Evolutionary conservation across 352 stramenopile genomes (phyloP).

Genomic region (Phytophthora uliginosa): DNA sequence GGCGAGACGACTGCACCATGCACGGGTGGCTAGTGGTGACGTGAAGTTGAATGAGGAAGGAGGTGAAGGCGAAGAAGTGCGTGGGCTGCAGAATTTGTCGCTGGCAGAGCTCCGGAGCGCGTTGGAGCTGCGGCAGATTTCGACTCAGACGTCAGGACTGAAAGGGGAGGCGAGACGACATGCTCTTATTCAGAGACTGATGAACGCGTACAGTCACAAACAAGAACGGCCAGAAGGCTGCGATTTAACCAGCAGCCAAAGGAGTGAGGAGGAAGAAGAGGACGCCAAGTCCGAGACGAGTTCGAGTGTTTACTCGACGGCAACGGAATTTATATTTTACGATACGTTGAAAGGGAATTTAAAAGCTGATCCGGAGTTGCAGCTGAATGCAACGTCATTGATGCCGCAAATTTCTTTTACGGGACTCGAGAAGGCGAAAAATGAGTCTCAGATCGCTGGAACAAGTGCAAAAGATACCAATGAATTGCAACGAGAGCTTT

Average conservation of each 20-base stretch:
- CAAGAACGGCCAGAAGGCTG: not conserved
- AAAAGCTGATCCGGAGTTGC: not conserved
- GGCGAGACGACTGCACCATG: slow-evolving; percentile 31
- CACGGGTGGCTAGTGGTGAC: slow-evolving; percentile 2
- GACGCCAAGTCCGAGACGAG: slow-evolving; percentile 40
- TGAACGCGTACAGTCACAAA: slow-evolving; percentile 28
- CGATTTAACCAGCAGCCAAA: slow-evolving; percentile 7
- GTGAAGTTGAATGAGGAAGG: not conserved
- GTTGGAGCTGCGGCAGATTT: slow-evolving; percentile 42
- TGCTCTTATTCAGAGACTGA: slow-evolving; percentile 51
- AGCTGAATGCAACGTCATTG: slow-evolving; percentile 10
- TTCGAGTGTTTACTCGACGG: slow-evolving; percentile 51
- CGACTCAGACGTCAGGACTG: slow-evolving; percentile 52
- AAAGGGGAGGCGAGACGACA: slow-evolving; percentile 58
- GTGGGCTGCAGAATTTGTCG: slow-evolving; percentile 18
- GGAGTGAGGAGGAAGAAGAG: slow-evolving; percentile 24
- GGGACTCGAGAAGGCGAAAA: not conserved
- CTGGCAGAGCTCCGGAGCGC: slow-evolving; percentile 48
- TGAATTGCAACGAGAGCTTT: slow-evolving; percentile 37
- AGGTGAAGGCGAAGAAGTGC: not conserved
- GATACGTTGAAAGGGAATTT: slow-evolving; percentile 22
- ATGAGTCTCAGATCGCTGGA: not conserved
- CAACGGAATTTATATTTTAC: slow-evolving; percentile 59
- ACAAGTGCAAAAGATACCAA: slow-evolving; percentile 1
- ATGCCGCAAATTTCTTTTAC: slow-evolving; percentile 20